Evolutionary conservation across 805 yeast species (phyloP).

Genomic region (Limtongozyma cylindracea): DNA sequence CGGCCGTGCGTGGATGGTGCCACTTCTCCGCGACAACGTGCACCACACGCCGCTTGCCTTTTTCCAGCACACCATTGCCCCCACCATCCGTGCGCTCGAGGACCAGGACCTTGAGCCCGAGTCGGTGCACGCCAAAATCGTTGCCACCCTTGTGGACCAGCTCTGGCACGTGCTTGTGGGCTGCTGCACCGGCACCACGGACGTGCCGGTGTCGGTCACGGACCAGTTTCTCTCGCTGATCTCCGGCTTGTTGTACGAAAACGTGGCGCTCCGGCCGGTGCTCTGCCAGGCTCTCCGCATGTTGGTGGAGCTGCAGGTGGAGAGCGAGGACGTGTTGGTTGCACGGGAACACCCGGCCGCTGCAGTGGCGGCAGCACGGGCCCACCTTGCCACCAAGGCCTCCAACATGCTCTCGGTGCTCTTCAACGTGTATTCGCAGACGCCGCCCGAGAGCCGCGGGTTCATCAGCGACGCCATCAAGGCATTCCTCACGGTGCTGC

Average conservation of each 20-base stretch:
- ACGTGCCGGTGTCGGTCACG: conserved; percentile 34
- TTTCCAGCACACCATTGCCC: conserved; percentile 39
- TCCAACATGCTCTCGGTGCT: conserved; percentile 64
- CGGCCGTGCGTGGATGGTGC: conserved; percentile 95
- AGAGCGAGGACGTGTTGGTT: conserved; percentile 31
- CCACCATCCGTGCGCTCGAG: conserved; percentile 31
- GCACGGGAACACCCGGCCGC: conserved; percentile 33
- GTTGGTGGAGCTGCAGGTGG: conserved; percentile 52
- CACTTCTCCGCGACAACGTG: conserved; percentile 70
- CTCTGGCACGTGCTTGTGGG: conserved; percentile 80
- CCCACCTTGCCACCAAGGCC: conserved; percentile 41
- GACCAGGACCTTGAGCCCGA: conserved; percentile 17
- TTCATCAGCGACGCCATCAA: conserved; percentile 74
- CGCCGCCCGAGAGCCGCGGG: conserved; percentile 62
- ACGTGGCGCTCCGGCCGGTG: conserved; percentile 51
- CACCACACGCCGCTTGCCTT: conserved; percentile 41
- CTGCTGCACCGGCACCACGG: conserved; percentile 71
- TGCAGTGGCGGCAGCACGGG: conserved; percentile 26
- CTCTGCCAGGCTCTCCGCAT: conserved; percentile 63
- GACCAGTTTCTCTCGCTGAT: conserved; percentile 58
- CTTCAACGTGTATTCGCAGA: conserved; percentile 82
- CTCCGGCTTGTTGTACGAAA: conserved; percentile 49
- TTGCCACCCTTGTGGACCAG: conserved; percentile 72
- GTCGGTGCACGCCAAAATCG: conserved; percentile 51
- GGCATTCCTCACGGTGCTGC: conserved; percentile 45